Base-by-base conservation (phyloP, 2,329 filamentous ascomycete species). In the Colletotrichum spaethianum region DNA sequence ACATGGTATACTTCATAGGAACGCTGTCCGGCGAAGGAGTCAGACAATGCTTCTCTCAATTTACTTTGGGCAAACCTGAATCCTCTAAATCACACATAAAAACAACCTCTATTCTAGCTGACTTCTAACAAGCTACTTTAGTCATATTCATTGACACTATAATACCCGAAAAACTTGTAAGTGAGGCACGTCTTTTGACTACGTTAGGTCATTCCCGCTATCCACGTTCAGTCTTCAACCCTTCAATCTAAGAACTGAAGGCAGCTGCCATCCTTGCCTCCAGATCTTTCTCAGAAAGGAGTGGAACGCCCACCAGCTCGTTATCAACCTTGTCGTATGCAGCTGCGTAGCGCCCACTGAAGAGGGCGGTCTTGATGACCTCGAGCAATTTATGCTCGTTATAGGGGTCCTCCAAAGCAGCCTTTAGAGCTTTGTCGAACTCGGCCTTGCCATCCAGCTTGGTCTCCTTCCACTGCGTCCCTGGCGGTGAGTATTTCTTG, bases 401-500 rank as follows among this genome's bases (percentile, higher is more conserved):
- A 31, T n/a, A 26, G 1, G 64, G 50, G 26, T 63, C 50, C 33
- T 36, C 57, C 42, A 62, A 20, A 11, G 31, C 50, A 28, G 44
- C 28, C 14, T 62, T 28, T 11, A 62, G 16, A 16, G 50, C 64
- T 4, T 26, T 38, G 14, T 38, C 26, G 16, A 67, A 57, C 33
- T 33, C 69, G 6, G 11, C 57, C 11, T 67, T 50, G 1, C 64
- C 64, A 1, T 71, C 64, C 14, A 71, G 23, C 4, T 40, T 18
- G n/a, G 16, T 59, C 28, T 68, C 63, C 38, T 42, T 68, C 69
- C 69, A 71, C 36, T 68, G 48, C 18, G 69, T 57, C 11, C 64
- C 64, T 2, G 68, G 63, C 4, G 63, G 68, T 4, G 68, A 71
- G 40, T 48, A 56, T 67, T 78, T 78, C 67, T 77, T 76, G 1